Evolutionary conservation across 495 filamentous ascomycete species (phyloP).

Genomic region (Coniosporium apollinis): DNA sequence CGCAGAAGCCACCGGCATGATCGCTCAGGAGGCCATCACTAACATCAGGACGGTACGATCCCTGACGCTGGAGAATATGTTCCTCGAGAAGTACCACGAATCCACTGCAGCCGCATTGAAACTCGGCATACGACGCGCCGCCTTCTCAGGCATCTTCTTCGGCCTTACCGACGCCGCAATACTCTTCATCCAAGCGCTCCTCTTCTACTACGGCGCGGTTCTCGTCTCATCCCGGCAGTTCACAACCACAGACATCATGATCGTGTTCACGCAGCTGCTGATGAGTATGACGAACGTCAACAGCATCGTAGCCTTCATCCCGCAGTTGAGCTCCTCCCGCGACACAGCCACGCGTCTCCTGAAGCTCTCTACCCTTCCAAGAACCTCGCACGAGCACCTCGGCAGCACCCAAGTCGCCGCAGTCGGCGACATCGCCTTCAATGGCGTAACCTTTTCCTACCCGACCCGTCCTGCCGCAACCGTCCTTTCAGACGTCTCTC

Average conservation of each 20-base stretch:
- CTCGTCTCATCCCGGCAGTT: slow-evolving; percentile 34
- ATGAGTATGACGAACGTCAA: slow-evolving; percentile 62
- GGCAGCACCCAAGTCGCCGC: slow-evolving; percentile 28
- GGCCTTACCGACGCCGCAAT: slow-evolving; percentile 56
- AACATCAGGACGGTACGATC: slow-evolving; percentile 71
- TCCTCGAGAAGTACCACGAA: slow-evolving; percentile 45
- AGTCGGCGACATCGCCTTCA: slow-evolving; percentile 45
- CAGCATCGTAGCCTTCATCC: slow-evolving; percentile 52
- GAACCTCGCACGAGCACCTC: slow-evolving; percentile 45
- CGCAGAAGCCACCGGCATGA: slow-evolving; percentile 32
- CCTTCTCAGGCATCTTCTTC: slow-evolving; percentile 54
- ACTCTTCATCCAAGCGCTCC: slow-evolving; percentile 58
- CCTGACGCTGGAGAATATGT: slow-evolving; percentile 59
- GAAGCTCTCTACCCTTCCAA: slow-evolving; percentile 45
- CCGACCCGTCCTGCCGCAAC: slow-evolving; percentile 33
- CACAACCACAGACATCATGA: slow-evolving; percentile 41
- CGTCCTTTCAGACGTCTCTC: slow-evolving; percentile 41
- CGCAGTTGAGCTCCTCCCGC: slow-evolving; percentile 59
- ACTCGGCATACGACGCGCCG: slow-evolving; percentile 39
- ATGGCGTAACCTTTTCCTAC: slow-evolving; percentile 49
- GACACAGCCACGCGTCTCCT: slow-evolving; percentile 60
- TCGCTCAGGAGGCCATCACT: slow-evolving; percentile 63
- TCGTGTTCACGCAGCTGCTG: slow-evolving; percentile 66
- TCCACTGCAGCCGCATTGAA: slow-evolving; percentile 32
- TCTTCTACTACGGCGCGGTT: slow-evolving; percentile 68